Percentiles rank a stretch among this genome's conserved stretches.
These are phyloP conservation scores for Prunus fruticosa DNA, from an alignment of 306 rosid genomes.

Conservation along the genomic window DNA sequence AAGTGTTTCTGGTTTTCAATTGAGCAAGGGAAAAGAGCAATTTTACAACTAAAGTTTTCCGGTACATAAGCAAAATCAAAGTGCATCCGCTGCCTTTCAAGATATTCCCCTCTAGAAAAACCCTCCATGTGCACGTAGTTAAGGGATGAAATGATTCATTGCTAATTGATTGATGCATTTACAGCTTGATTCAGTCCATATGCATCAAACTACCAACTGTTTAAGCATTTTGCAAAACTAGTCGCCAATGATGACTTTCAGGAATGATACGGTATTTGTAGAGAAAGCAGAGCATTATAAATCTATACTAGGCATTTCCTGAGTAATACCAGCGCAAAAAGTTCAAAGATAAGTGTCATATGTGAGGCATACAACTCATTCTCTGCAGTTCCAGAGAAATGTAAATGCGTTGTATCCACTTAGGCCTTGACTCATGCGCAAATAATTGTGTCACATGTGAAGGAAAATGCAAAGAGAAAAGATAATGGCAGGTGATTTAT, in stretches of 20 bases:
- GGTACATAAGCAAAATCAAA: no score
- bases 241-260: background rate
- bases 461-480: background rate
- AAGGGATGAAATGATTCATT: no score
- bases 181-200: background rate
- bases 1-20: no score
- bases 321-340: background rate
- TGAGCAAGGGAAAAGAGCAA: no score
- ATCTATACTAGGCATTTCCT: background rate
- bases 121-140: no score
- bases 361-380: background rate
- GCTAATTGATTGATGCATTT: no score
- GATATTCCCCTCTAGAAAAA: no score
- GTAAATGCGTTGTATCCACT: background rate
- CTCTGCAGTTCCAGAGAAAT: background rate
- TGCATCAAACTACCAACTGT: background rate
- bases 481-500: conserved; percentile 8
- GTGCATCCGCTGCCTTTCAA: no score
- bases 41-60: no score
- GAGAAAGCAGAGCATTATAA: no score
- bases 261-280: background rate
- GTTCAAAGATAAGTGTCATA: background rate
- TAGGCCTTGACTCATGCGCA: background rate
- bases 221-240: conserved; percentile 1
- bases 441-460: background rate